A percentile compares a stretch with the other conserved stretches of the same genome.
These are phyloP conservation scores for Boechera stricta DNA, from an alignment of 345 rosid species.

Conservation along the genomic window DNA sequence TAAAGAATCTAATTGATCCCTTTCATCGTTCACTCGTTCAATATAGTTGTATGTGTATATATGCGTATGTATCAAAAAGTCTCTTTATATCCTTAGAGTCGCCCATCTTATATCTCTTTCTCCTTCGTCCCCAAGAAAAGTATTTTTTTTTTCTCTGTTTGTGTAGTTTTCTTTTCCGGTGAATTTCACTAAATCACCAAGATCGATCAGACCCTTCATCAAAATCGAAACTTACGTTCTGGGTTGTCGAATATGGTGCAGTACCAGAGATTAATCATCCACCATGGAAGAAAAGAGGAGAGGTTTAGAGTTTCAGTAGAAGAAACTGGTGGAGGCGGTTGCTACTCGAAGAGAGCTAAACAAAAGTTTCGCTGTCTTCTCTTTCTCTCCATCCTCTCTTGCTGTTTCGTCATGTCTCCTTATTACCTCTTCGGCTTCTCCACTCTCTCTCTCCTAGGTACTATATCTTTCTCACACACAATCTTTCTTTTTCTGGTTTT, in stretches of 20 bases:
- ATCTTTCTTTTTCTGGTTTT: neutral
- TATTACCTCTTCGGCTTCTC: constrained; percentile 54
- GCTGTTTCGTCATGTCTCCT: constrained; percentile 62
- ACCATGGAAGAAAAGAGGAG: constrained; percentile 60
- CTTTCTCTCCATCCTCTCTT: constrained; percentile 69
- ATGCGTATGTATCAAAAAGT: constrained; percentile 31
- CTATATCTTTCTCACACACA: neutral
- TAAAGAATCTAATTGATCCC: neutral
- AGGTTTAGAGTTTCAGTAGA: neutral
- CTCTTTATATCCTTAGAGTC: constrained; percentile 10
- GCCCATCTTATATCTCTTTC: constrained; percentile 9
- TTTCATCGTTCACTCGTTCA: constrained; percentile 23
- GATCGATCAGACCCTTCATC: neutral
- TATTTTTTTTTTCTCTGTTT: neutral
- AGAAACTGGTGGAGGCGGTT: constrained; percentile 42
- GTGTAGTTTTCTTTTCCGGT: neutral
- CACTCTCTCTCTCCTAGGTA: constrained; percentile 62
- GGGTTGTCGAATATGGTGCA: constrained; percentile 51
- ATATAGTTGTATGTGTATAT: constrained; percentile 29
- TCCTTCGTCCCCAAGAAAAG: constrained; percentile 32
- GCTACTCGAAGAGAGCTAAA: constrained; percentile 56
- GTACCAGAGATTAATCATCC: constrained; percentile 49
- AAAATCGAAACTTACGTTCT: constrained; percentile 33
- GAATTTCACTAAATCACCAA: neutral
- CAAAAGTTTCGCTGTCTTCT: constrained; percentile 65